These are phyloP conservation scores for Hymenoscyphus fraxineus DNA, from an alignment of 2,329 filamentous ascomycete genomes.

Conservation along the genomic window DNA sequence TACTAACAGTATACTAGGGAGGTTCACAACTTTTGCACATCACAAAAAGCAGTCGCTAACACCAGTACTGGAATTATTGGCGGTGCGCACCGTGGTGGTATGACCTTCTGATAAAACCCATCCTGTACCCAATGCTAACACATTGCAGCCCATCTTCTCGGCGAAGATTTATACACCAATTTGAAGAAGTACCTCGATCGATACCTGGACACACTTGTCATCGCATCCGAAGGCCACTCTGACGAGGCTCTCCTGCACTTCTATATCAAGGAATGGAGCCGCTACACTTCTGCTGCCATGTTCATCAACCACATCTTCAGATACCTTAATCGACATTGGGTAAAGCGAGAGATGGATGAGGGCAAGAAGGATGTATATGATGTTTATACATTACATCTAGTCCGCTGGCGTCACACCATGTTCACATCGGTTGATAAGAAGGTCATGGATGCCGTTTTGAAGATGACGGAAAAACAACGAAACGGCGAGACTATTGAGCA, in stretches of 20 bases:
- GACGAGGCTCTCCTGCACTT: conserved; percentile 88
- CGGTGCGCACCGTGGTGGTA: conserved; percentile 69
- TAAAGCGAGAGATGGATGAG: conserved; percentile 97
- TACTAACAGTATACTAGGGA: conserved; percentile 54
- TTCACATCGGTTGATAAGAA: conserved; percentile 79
- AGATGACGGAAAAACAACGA: conserved; percentile 93
- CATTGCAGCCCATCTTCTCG: conserved; percentile 75
- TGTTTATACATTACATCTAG: conserved; percentile 93
- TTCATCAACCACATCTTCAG: conserved; percentile 97
- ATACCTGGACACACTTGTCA: conserved; percentile 68
- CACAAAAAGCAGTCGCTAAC: conserved; percentile 82
- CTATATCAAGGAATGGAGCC: conserved; percentile 95
- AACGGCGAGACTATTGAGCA: conserved; percentile 98
- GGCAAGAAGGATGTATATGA: conserved; percentile 98
- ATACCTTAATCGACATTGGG: conserved; percentile 97
- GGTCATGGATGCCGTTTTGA: conserved; percentile 93
- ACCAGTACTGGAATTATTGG: conserved; percentile 42
- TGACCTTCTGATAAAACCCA: conserved; percentile 17
- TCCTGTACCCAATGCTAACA: conserved; percentile 14
- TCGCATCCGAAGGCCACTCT: conserved; percentile 71
- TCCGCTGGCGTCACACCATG: conserved; percentile 90
- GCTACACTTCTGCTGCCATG: conserved; percentile 92
- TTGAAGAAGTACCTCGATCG: conserved; percentile 78
- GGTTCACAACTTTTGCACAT: conserved; percentile 98
- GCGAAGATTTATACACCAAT: conserved; percentile 92